These are phyloP conservation scores for Haplosporangium gracile DNA, from an alignment of 192 early-diverging fungal genomes.

Conservation along the genomic window DNA sequence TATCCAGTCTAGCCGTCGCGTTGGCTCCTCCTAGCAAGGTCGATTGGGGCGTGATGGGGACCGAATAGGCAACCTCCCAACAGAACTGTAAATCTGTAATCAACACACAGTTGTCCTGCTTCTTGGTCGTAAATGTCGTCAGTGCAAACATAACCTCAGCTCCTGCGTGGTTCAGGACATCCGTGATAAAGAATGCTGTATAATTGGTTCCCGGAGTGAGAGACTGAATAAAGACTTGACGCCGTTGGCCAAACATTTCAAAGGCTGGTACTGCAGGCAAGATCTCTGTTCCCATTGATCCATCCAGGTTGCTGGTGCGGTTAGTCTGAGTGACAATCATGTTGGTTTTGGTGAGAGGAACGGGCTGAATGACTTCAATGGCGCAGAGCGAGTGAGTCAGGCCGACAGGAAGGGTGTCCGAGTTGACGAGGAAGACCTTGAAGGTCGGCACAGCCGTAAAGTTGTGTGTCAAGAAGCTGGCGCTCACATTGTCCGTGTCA, in stretches of 20 bases:
- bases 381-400: conserved; percentile 65
- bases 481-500: conserved; percentile 54
- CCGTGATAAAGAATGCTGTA: conserved; percentile 57
- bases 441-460: conserved; percentile 42
- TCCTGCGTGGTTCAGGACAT: conserved; percentile 37
- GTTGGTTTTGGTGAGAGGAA: conserved; percentile 40
- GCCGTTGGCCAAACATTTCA: conserved; percentile 30
- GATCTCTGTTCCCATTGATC: conserved; percentile 42
- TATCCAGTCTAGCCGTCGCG: conserved; percentile 22
- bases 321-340: conserved; percentile 55
- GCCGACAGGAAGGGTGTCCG: conserved; percentile 32
- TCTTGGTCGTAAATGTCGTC: conserved; percentile 35
- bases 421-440: conserved; percentile 31
- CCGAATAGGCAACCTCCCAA: conserved; percentile 67
- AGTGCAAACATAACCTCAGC: conserved; percentile 34
- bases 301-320: conserved; percentile 50
- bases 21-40: conserved; percentile 18
- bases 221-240: conserved; percentile 35
- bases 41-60: conserved; percentile 54
- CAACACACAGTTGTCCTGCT: conserved; percentile 60
- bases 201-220: conserved; percentile 57
- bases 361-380: conserved; percentile 47
- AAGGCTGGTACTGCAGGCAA: conserved; percentile 54
- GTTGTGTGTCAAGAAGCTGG: conserved; percentile 52
- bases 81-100: conserved; percentile 66